These are phyloP conservation scores for Colletotrichum ledebouriae DNA, from an alignment of 2,329 filamentous ascomycete species.

Conservation along the genomic window DNA sequence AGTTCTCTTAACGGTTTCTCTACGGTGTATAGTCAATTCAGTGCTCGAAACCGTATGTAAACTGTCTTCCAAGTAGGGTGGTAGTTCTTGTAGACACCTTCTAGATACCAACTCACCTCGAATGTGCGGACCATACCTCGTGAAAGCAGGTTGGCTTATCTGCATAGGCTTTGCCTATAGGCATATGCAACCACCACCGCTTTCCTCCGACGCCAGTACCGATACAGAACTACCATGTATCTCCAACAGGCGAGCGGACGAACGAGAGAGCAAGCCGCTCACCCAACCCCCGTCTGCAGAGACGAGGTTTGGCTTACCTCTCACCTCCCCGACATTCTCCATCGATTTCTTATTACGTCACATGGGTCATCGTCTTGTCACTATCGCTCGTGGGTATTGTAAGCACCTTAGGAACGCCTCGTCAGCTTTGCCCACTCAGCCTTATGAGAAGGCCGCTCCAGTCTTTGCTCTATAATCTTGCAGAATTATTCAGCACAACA, in stretches of 20 bases:
- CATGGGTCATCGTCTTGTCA: constrained; percentile 29
- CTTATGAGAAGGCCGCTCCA: constrained; percentile 18
- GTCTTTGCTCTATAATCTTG: not conserved
- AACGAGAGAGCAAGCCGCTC: constrained; percentile 26
- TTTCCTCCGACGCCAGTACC: constrained; percentile 37
- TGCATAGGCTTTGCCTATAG: constrained; percentile 18
- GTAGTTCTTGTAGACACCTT: not conserved
- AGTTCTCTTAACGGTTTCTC: constrained; percentile 5
- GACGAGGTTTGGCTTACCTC: constrained; percentile 25
- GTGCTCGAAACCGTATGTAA: not conserved
- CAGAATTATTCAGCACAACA: not conserved
- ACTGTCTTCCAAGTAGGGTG: constrained; percentile 32
- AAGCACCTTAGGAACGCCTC: constrained; percentile 23
- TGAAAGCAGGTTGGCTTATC: constrained; percentile 12
- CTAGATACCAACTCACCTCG: not conserved
- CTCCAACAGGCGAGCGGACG: constrained; percentile 1
- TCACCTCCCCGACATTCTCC: constrained; percentile 24
- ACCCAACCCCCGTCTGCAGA: constrained; percentile 28
- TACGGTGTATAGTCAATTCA: constrained; percentile 10
- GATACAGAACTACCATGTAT: constrained; percentile 18
- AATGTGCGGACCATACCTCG: not conserved
- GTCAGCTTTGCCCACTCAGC: constrained; percentile 28
- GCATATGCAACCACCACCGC: constrained; percentile 28
- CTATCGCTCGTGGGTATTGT: constrained; percentile 18
- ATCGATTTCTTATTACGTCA: constrained; percentile 28